phyloP scores from a whole-genome alignment of 306 rosid species.

The Acacia crassicarpa region DNA sequence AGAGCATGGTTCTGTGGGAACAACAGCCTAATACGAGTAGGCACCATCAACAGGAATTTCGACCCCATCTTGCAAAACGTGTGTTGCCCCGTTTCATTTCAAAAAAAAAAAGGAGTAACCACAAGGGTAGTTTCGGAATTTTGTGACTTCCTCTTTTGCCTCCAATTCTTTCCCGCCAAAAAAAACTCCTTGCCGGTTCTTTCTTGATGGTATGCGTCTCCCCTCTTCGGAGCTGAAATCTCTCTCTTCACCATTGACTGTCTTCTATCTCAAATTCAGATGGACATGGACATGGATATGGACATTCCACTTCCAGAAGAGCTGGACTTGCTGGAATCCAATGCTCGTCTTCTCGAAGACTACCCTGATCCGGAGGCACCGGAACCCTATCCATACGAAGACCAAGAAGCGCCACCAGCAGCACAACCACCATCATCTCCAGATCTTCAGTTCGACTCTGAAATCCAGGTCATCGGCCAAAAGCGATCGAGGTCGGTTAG shows the following conservation, averaged over 20 bases:
- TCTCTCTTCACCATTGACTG: neutral
- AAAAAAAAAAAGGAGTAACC: neutral
- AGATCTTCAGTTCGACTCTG: slow-evolving; percentile 31
- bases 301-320: slow-evolving; percentile 81
- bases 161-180: slow-evolving; percentile 12
- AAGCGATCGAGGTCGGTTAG: slow-evolving; percentile 60
- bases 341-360: slow-evolving; percentile 41
- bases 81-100: neutral
- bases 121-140: neutral
- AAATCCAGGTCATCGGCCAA: slow-evolving; percentile 36
- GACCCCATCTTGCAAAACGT: neutral
- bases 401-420: slow-evolving; percentile 15
- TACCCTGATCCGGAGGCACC: slow-evolving; percentile 40
- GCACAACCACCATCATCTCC: neutral
- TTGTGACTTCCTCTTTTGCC: neutral
- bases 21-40: no score
- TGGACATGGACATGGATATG: slow-evolving; percentile 66
- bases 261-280: neutral
- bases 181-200: neutral
- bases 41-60: neutral
- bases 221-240: neutral
- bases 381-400: slow-evolving; percentile 43
- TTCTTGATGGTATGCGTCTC: neutral
- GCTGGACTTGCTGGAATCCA: slow-evolving; percentile 82
- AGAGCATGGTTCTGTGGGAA: neutral